These are phyloP conservation scores for Xylaria venustula DNA, from an alignment of 495 filamentous ascomycete genomes.

Conservation along the genomic window DNA sequence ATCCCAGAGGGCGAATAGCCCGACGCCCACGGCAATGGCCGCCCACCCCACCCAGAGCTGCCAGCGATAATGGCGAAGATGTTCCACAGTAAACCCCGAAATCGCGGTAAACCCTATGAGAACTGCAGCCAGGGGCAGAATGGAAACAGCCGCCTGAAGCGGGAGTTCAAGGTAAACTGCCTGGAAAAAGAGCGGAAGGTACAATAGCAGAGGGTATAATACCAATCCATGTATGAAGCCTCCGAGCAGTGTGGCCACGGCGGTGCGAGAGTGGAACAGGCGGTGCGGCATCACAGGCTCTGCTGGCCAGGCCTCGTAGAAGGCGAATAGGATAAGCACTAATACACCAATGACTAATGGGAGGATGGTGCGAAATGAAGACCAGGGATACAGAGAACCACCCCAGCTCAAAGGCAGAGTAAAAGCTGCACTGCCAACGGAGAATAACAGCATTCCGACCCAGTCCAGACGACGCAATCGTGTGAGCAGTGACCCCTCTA, in stretches of 20 bases:
- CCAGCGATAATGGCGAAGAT: slow-evolving; percentile 22
- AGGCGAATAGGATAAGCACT: slow-evolving; percentile 31
- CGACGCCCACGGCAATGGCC: slow-evolving; percentile 17
- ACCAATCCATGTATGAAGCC: slow-evolving; percentile 35
- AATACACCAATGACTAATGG: slow-evolving; percentile 37
- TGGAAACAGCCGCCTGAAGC: slow-evolving; percentile 26
- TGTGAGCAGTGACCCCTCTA: slow-evolving; percentile 18
- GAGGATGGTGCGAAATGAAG: slow-evolving; percentile 36
- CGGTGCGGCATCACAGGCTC: slow-evolving; percentile 35
- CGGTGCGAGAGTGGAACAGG: slow-evolving; percentile 34
- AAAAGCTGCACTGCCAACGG: slow-evolving; percentile 29
- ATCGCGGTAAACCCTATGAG: slow-evolving; percentile 24
- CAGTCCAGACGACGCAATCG: slow-evolving; percentile 42
- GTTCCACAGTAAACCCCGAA: slow-evolving; percentile 20
- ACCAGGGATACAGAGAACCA: slow-evolving; percentile 42
- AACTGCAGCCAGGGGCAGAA: slow-evolving; percentile 26
- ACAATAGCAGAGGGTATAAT: slow-evolving; percentile 31
- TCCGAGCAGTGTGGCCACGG: slow-evolving; percentile 23
- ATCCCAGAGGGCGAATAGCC: slow-evolving; percentile 20
- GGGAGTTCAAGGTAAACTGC: slow-evolving; percentile 31
- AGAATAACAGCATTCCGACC: slow-evolving; percentile 44
- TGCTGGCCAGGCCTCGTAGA: slow-evolving; percentile 33
- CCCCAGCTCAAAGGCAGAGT: slow-evolving; percentile 44
- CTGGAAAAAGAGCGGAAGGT: slow-evolving; percentile 39
- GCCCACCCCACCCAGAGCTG: slow-evolving; percentile 29